Evolutionary conservation across 768 basidiomycete species (phyloP), one percentile per base, ranked within the genome.

Genomic region (Russula earlei): DNA sequence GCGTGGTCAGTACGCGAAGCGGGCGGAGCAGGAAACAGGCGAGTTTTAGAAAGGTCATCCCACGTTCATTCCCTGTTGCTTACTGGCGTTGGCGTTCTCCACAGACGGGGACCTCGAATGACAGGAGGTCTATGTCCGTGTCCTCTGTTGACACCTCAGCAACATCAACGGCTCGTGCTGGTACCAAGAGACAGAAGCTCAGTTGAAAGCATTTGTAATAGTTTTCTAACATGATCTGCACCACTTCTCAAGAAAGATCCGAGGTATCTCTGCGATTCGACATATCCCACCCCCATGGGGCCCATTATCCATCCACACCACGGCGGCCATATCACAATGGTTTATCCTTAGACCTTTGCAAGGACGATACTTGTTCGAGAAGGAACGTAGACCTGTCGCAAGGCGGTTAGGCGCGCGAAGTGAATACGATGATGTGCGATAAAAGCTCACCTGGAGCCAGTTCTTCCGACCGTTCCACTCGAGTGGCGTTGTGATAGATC

Each of bases 391-490:
- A 87, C 82, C 84, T 88, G 62, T 22, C 19, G 42, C 46, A 29
- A 37, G 7, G 22, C 5, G 25, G 15, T 33, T 49, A 54, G 54
- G 17, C 12, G 25, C 6, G 22, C 17, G 41, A 38, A 42, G n/a
- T n/a, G 27, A 38, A 42, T 10, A 31, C 27, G 20, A 56, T 51
- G 54, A 37, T 34, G 9, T 22, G 36, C 44, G 17, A 17, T 20
- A 40, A 40, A 63, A 5, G 64, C 76, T 57, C 62, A 89, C 92
- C 78, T 95, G 88, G 51, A 87, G 62, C 75, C 79, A 96, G 68
- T 98, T 97, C 70, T 82, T 87, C 66, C 95, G 78, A n/a, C 77
- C 80, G 66, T 95, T 91, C 95, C 95, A 98, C 64, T 84, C 85
- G 76, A 89, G 69, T 1, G 88, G 81, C 22, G 86, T 90, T 17